Conservation (phyloP, 345 rosid genomes). For the Hibiscus syriacus region DNA sequence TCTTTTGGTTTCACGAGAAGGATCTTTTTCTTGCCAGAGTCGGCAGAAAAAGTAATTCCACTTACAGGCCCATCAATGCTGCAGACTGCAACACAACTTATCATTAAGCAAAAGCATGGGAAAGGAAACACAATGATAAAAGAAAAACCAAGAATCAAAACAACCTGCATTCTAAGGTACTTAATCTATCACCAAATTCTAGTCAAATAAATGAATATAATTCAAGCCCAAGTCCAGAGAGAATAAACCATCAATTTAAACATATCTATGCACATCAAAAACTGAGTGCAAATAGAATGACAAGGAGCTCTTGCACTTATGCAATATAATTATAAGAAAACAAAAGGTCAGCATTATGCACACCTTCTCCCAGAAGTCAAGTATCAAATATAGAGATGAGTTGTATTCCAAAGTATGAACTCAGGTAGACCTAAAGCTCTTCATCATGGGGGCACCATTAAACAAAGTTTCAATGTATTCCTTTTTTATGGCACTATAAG, state of each 20-base stretch:
- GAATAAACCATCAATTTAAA: neutral
- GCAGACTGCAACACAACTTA: constrained; percentile 22
- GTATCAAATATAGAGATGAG: neutral
- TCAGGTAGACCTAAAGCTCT: neutral
- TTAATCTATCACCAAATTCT: neutral
- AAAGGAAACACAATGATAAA: neutral
- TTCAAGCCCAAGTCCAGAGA: neutral
- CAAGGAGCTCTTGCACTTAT: neutral
- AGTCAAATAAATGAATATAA: neutral
- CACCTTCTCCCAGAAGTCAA: neutral
- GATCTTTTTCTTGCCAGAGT: constrained; percentile 52
- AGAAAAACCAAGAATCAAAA: neutral
- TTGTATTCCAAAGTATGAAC: neutral
- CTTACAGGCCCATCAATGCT: constrained; percentile 35
- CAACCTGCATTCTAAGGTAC: neutral
- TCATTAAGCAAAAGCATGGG: neutral
- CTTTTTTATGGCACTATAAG: neutral
- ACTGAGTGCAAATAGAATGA: neutral
- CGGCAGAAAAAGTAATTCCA: constrained; percentile 38
- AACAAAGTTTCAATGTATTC: neutral
- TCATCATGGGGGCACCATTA: neutral
- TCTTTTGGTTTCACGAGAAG: constrained; percentile 42
- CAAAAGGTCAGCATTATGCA: neutral
- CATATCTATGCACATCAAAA: neutral
- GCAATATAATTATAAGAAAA: neutral